A percentile compares a stretch with the other conserved stretches of the same genome.
phyloP scores from a whole-genome alignment of 257 asterid genomes.

The Solanum rostratum region DNA sequence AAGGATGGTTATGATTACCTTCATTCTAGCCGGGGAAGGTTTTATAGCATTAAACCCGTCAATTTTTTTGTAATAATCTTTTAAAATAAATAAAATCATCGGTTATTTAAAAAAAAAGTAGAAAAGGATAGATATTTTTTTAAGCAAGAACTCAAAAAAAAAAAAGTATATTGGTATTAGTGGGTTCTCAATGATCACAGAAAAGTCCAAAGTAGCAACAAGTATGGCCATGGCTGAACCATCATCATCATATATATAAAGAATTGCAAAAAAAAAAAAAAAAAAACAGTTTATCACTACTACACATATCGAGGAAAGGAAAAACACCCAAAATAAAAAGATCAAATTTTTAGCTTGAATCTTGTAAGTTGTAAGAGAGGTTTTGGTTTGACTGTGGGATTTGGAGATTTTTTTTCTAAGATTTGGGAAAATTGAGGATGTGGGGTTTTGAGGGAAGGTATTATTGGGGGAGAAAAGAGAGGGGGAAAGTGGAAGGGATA shows the following conservation, averaged over 20 bases:
- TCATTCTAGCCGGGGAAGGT: too few relatives aligned
- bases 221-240: neutral
- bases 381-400: neutral
- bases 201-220: neutral
- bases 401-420: neutral
- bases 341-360: neutral
- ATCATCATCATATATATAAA: neutral
- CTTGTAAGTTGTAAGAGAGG: neutral
- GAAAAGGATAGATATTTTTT: too few relatives aligned
- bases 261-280: neutral
- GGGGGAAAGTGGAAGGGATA: slow-evolving; percentile 60
- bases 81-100: too few relatives aligned
- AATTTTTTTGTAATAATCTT: too few relatives aligned
- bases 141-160: neutral
- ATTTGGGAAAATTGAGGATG: slow-evolving; percentile 23
- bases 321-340: neutral
- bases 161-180: neutral
- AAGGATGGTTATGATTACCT: too few relatives aligned
- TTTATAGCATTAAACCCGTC: too few relatives aligned
- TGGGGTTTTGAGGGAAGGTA: slow-evolving; percentile 87
- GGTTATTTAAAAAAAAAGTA: too few relatives aligned
- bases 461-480: slow-evolving; percentile 81
- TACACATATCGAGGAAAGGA: neutral
- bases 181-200: neutral
- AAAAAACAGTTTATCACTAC: neutral